A percentile compares a stretch with the other conserved stretches of the same genome.
These are phyloP conservation scores for Codiaeum variegatum DNA, from an alignment of 441 rosid genomes.

Conservation along the genomic window DNA sequence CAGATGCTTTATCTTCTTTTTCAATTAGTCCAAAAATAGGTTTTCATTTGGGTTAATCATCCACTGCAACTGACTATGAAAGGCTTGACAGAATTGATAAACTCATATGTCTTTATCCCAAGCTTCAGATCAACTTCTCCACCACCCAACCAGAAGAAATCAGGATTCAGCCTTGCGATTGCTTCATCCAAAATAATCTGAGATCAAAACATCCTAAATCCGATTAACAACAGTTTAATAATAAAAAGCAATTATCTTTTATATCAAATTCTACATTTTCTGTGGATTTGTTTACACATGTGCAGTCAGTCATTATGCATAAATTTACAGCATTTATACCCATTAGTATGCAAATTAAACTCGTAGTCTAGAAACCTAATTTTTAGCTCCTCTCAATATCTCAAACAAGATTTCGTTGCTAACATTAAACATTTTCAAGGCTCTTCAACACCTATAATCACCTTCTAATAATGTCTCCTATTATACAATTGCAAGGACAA, in stretches of 20 bases:
- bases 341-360: background rate
- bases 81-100: conserved; percentile 58
- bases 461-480: conserved; percentile 6
- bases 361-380: background rate
- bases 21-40: background rate
- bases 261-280: background rate
- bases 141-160: conserved; percentile 87
- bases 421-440: background rate
- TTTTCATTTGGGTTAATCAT: conserved; percentile 17
- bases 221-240: conserved; percentile 11
- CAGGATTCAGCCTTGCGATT: conserved; percentile 59
- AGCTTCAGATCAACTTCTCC: conserved; percentile 85
- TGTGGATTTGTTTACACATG: background rate
- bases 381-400: background rate
- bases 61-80: conserved; percentile 61
- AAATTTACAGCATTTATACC: background rate
- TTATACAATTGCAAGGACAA: conserved; percentile 1
- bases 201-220: conserved; percentile 16
- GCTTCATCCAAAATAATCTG: conserved; percentile 96
- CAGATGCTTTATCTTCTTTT: background rate
- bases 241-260: background rate
- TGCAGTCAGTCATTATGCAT: background rate
- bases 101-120: conserved; percentile 65
- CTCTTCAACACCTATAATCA: background rate
- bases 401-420: background rate